These are phyloP conservation scores for Eleusine indica DNA, from an alignment of 176 grass and related monocot genomes.

Conservation along the genomic window DNA sequence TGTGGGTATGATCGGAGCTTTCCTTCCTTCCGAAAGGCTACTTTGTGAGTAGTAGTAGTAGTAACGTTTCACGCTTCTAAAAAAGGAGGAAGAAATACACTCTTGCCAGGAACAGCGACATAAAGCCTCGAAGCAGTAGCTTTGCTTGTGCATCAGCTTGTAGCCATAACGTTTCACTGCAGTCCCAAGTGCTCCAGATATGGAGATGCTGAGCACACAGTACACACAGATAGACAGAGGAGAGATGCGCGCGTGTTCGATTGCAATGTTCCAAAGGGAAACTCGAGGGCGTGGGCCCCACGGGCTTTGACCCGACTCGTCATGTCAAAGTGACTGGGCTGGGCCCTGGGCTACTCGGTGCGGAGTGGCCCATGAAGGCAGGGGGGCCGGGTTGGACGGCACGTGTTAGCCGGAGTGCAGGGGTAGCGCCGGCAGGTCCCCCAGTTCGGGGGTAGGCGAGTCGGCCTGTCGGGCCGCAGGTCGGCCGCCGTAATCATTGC, in stretches of 20 bases:
- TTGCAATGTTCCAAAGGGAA: background rate
- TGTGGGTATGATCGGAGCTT: background rate
- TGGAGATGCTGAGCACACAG: background rate
- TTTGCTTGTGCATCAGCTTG: background rate
- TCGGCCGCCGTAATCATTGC: constrained; percentile 76
- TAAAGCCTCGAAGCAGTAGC: background rate
- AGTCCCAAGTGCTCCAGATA: background rate
- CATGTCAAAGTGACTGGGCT: constrained; percentile 46
- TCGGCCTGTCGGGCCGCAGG: constrained; percentile 49
- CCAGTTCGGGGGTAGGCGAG: constrained; percentile 58
- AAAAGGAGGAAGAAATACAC: background rate
- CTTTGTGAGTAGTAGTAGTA: background rate
- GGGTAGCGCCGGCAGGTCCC: constrained; percentile 80
- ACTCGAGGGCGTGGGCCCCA: constrained; percentile 6
- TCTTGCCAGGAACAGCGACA: background rate
- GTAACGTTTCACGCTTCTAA: background rate
- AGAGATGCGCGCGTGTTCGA: background rate
- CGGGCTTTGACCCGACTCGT: constrained; percentile 53
- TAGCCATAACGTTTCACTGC: constrained; percentile 3
- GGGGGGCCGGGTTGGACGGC: constrained; percentile 19
- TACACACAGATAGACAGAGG: background rate
- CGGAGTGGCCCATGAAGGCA: constrained; percentile 14
- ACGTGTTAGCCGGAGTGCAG: constrained; percentile 62
- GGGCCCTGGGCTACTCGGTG: background rate
- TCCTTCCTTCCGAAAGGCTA: background rate